These are phyloP conservation scores for Magnaporthiopsis incrustans DNA, from an alignment of 2,329 filamentous ascomycete species.

Conservation along the genomic window DNA sequence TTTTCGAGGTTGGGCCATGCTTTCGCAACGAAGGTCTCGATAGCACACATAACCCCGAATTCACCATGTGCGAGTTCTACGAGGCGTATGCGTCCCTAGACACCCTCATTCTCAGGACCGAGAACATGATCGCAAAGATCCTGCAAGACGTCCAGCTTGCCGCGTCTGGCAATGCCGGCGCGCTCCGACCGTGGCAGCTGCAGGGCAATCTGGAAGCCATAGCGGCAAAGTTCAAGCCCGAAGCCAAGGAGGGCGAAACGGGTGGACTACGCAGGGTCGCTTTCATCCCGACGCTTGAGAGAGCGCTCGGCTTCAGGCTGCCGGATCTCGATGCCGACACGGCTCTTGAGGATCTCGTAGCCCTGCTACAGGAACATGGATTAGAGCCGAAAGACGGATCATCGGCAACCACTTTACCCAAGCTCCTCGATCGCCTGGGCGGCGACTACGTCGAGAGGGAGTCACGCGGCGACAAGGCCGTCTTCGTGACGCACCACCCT, in stretches of 20 bases:
- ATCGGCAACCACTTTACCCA: conserved; percentile 51
- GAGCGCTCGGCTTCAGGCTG: conserved; percentile 54
- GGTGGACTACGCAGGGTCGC: conserved; percentile 47
- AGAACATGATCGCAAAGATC: conserved; percentile 32
- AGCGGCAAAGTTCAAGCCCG: conserved; percentile 7
- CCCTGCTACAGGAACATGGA: conserved; percentile 19
- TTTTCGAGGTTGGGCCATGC: conserved; percentile 88
- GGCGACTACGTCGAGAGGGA: conserved; percentile 66
- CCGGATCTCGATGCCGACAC: conserved; percentile 51
- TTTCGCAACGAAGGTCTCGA: conserved; percentile 95
- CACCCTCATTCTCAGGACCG: conserved; percentile 68
- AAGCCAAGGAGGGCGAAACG: conserved; percentile 36
- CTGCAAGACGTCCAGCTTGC: conserved; percentile 10
- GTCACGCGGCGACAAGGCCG: conserved; percentile 53
- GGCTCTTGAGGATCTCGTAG: conserved; percentile 50
- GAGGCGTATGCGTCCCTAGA: conserved; percentile 72
- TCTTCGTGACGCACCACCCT: conserved; percentile 84
- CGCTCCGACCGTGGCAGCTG: neutral
- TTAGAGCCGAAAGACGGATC: conserved; percentile 47
- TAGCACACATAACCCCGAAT: conserved; percentile 91
- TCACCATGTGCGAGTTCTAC: conserved; percentile 97
- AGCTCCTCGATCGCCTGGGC: conserved; percentile 74
- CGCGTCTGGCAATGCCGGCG: conserved; percentile 15
- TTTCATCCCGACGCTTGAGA: conserved; percentile 74
- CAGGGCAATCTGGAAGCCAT: neutral